Conservation (phyloP, 2,329 filamentous ascomycete species). For the Verticillium isaacii region DNA sequence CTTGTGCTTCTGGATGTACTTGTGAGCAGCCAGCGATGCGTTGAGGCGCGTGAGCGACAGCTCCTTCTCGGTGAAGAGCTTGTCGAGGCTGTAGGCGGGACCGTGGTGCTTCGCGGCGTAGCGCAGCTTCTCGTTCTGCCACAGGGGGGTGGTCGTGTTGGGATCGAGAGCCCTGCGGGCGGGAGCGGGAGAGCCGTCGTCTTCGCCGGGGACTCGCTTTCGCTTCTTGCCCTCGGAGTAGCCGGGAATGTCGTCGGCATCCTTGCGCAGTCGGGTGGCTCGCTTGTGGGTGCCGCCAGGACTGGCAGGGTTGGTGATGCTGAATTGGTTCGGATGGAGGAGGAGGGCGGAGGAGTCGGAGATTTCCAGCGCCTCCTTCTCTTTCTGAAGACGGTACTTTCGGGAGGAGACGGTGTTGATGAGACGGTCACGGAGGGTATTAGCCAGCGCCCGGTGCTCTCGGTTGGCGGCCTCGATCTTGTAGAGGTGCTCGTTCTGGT, state of each 20-base stretch:
- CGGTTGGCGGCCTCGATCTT: conserved; percentile 58
- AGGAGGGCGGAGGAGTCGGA: conserved; percentile 61
- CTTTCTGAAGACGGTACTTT: conserved; percentile 58
- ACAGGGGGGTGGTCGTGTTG: conserved; percentile 54
- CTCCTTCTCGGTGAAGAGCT: conserved; percentile 68
- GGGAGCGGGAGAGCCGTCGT: conserved; percentile 59
- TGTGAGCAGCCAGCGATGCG: conserved; percentile 57
- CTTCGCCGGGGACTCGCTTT: conserved; percentile 55
- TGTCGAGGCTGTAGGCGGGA: conserved; percentile 61
- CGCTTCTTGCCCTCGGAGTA: conserved; percentile 57
- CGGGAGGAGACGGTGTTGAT: conserved; percentile 62
- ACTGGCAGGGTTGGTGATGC: conserved; percentile 58
- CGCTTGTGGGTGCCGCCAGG: conserved; percentile 62
- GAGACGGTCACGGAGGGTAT: conserved; percentile 58
- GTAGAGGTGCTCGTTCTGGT: conserved; percentile 56
- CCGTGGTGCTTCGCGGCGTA: conserved; percentile 51
- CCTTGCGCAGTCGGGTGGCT: conserved; percentile 56
- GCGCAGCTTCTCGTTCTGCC: conserved; percentile 56
- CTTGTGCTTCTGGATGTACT: conserved; percentile 55
- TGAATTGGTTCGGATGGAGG: conserved; percentile 65
- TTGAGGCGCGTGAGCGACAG: conserved; percentile 61
- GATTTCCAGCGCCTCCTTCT: conserved; percentile 65
- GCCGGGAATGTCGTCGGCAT: conserved; percentile 52
- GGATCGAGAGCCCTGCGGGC: conserved; percentile 51
- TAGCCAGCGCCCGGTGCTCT: conserved; percentile 55